Base-by-base conservation (phyloP, 1,284 basidiomycete genomes). In the Tilletia horrida region DNA sequence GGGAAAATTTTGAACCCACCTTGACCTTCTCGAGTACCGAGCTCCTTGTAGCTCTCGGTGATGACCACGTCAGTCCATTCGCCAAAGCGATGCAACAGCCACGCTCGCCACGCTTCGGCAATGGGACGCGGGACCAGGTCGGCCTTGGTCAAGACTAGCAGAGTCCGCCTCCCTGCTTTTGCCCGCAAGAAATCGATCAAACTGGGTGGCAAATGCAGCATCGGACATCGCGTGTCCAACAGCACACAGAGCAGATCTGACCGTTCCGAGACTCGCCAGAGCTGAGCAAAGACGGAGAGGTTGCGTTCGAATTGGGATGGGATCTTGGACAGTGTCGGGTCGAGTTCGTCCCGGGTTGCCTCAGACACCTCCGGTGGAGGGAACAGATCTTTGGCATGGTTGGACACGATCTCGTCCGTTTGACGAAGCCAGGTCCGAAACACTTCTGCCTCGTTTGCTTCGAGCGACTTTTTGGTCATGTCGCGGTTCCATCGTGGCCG, bases 171-270 rank as follows among this genome's bases (percentile, higher is more conserved):
- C 1, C 23, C 52, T 16, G 88, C 88, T 55, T 85, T 84, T 7
- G 77, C 76, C 0, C 84, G 82, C 45, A 87, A 75, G 73, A 86
- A 86, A 1, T 80, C 69, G 44, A 84, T 82, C 4, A 88, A 78
- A 0, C 85, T 85, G 0, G 85, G 84, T 0, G 86, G 86, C 65
- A 85, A 85, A 73, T 87, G 86, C 0, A 87, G 81, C 0, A 84
- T 86, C 0, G 92, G 92, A 79, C 91, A 93, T 35, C 92, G 88
- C 7, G 91, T 89, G 82, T 96, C 92, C 29, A 93, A 85, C 11
- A 95, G 86, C 63, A 94, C 86, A 65, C 94, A 87, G 13, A 95
- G 84, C 73, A 94, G 90, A 69, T 92, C 87, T 1, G 90, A 91
- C 68, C 86, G 88, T 31, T 77, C 75, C 62, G 70, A 68, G 2